Evolutionary conservation across 805 yeast genomes (phyloP), one percentile per base, ranked within the genome.

Genomic region (Candida incommunis): DNA sequence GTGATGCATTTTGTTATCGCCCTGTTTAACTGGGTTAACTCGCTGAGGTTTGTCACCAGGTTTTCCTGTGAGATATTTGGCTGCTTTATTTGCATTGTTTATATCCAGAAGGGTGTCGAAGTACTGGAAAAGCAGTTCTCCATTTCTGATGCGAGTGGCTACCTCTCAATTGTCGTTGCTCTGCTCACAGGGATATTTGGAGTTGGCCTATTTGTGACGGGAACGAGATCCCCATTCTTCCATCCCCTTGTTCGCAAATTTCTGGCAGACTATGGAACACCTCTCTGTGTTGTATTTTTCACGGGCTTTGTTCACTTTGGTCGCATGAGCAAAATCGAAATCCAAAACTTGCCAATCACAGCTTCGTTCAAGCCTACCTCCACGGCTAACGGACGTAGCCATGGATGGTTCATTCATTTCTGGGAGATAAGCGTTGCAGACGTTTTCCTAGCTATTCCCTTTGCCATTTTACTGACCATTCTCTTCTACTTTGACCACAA

Each of bases 21-120:
- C 0, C 49, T 81, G 2, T 63, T 73, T 44, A 90, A 90, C 60
- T 65, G 75, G 50, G 82, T 84, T 24, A 69, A 76, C 45, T 76
- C 74, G 42, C 67, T 86, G 64, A 74, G 75, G 50, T 78, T 74
- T 53, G 83, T 88, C 23, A 81, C 95, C 2, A 67, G 76, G 44
- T 90, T 76, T 58, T 84, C 94, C 2, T 88, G 96, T 61, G 95
- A 90, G 51, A 85, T 85, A 3, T 90, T 90, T 69, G 98, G 97
- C 1, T 71, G 87, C 45, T 90, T 88, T 62, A 90, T 86, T 54
- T 84, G 86, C 57, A 70, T 86, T 15, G 84, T 90, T 11, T 90
- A 90, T 64, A 71, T 88, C 44, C 87, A 86, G 58, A 90, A 90
- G 57, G 97, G 96, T 0, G 77, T 90, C 18, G 92, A 86, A 57